Evolutionary conservation across 495 filamentous ascomycete species (phyloP), one percentile per base, ranked within the genome.

Genomic region (Penicillium verhagenii): DNA sequence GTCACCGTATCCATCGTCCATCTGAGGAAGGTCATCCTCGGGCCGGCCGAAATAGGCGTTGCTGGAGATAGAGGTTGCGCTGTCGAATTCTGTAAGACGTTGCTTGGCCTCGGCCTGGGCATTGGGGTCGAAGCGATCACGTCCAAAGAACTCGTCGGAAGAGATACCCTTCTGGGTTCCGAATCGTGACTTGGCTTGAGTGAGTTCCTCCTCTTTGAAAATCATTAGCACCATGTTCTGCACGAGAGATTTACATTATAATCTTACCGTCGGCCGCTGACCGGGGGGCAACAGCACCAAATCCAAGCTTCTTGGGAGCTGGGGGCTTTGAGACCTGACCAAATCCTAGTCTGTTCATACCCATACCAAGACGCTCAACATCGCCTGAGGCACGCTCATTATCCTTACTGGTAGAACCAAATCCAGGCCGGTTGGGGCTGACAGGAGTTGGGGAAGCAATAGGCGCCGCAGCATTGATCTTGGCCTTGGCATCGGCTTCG

Each of bases 71-170:
- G 91, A 72, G 9, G 86, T 87, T 10, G 94, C 94, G 42, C 94
- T 90, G 67, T 97, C 94, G 67, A 98, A 98, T 19, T 91, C 86
- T 69, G 89, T 85, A 37, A 98, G 82, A 13, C 94, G 84, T 11
- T 81, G 75, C 73, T 94, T 92, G 47, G 94, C 92, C 76, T 97
- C 92, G 39, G 86, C 79, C 64, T 92, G 87, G 4, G 87, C 85
- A 29, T 76, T 74, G 25, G 92, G 84, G 60, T 98, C 91, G 66
- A 87, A 97, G 46, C 80, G 72, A 23, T 90, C 89, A 62, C 92
- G 93, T 53, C 92, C 91, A 68, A 98, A 98, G 77, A 96, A 97
- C 63, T 98, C 94, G 72, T 98, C 94, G 3, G 91, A 96, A 1
- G 92, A 96, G 60, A 98, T 98, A 68, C 88, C 89, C 78, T 96